Evolutionary conservation across 2,329 filamentous ascomycete genomes (phyloP), one percentile per base, ranked within the genome.

Genomic region (Rhynchosporium graminicola): DNA sequence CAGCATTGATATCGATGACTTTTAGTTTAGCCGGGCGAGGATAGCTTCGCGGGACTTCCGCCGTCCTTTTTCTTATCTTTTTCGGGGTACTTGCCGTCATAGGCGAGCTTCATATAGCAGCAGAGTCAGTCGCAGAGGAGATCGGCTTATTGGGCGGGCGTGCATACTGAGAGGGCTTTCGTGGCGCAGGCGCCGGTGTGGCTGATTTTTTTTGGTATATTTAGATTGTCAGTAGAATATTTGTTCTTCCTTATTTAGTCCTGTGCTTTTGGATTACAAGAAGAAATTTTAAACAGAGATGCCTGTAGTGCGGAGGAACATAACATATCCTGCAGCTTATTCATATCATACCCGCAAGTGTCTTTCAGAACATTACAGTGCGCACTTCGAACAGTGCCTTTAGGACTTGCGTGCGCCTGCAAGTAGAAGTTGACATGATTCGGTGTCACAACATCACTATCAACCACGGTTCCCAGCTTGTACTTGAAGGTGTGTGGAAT

Each of bases 171-270:
- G 13, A 67, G 38, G 0, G 46, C 50, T 43, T 63, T 63, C 3
- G 65, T 65, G 4, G 59, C 63, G 38, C 56, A 55, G 3, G 56
- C 42, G 3, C 60, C 29, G 0, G 52, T 57, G 42, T 58, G 65
- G 56, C 63, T 61, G 26, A 67, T 42, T 15, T 67, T 57, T 57
- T 29, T 67, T 50, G 4, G 63, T 63, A 52, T 65, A 26, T 38
- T 7, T 4, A 15, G 3, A 7, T 43, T 46, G 13, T 43, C 6
- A 43, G 12, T 12, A 43, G 12, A 6, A 15, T n/a, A 4, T 13
- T 10, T 43, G 4, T 13, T 13, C 3, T 43, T 43, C 4, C 4
- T 7, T 20, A 43, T 13, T 10, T 7, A 13, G 40, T 43, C 36
- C 7, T 40, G 36, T 7, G 36, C 36, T 40, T 40, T 7, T 10